Evolutionary conservation across 495 filamentous ascomycete species (phyloP).

Genomic region (Chaetomium tenue): DNA sequence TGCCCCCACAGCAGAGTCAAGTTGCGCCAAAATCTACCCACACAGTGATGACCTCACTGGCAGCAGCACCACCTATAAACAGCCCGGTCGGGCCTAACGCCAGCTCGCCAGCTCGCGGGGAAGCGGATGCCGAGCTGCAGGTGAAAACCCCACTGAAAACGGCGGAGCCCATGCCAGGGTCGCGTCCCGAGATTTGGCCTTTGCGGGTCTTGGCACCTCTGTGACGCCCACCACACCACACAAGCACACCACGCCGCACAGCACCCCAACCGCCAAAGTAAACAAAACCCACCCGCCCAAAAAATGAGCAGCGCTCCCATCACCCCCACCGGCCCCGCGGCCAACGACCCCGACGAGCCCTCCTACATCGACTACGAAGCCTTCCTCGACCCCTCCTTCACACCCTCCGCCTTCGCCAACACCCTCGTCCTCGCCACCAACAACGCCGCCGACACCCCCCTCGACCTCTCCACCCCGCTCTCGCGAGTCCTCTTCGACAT

Average conservation of each 20-base stretch:
- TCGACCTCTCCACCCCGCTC: conserved; percentile 91
- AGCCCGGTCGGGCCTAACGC: too few relatives aligned
- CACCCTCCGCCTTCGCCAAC: conserved; percentile 78
- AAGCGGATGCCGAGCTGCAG: conserved; percentile 15
- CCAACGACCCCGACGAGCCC: conserved; percentile 48
- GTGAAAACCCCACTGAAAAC: background rate
- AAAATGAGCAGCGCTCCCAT: conserved; percentile 7
- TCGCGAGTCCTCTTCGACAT: conserved; percentile 94
- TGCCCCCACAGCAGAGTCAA: too few relatives aligned
- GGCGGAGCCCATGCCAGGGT: background rate
- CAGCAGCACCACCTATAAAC: too few relatives aligned
- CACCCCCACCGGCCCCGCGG: conserved; percentile 1
- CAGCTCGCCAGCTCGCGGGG: conserved; percentile 17
- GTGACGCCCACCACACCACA: background rate
- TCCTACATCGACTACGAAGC: conserved; percentile 97
- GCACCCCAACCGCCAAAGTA: background rate
- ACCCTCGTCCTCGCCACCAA: conserved; percentile 84
- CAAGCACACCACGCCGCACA: background rate
- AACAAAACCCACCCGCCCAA: background rate
- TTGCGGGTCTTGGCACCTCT: conserved; percentile 2
- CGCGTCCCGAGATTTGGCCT: background rate
- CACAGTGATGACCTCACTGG: conserved; percentile 22
- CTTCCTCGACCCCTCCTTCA: conserved; percentile 83
- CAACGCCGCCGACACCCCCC: conserved; percentile 81
- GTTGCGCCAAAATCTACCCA: background rate